Percentiles rank a stretch among this genome's conserved stretches.
Conservation (phyloP, 148 eudicot genomes). For the Vaccinium myrtillus region DNA sequence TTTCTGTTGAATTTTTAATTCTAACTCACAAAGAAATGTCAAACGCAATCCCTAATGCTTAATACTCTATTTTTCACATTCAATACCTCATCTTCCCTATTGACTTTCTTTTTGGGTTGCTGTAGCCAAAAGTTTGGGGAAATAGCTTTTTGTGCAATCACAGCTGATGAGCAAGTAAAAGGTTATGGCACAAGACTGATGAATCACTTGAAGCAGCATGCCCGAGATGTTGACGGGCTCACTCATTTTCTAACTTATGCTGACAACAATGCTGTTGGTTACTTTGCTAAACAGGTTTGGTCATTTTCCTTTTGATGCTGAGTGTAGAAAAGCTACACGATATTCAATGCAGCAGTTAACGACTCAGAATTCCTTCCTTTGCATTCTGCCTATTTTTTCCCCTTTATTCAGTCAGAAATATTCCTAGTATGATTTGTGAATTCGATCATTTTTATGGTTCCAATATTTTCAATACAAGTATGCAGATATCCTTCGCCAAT, state of each 20-base stretch:
- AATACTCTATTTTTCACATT: too few relatives aligned
- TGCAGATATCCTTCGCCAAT: too few relatives aligned
- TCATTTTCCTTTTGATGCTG: background rate
- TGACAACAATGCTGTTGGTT: constrained; percentile 99
- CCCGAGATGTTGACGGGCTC: constrained; percentile 91
- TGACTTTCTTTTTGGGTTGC: constrained; percentile 11
- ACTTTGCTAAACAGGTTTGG: constrained; percentile 86
- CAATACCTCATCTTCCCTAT: constrained; percentile 3
- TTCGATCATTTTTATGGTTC: background rate
- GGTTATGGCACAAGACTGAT: constrained; percentile 98
- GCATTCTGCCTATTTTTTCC: background rate
- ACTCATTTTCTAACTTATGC: constrained; percentile 98
- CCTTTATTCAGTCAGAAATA: too few relatives aligned
- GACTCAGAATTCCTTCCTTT: background rate
- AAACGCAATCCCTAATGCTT: background rate
- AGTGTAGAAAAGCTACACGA: background rate
- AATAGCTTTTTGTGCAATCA: constrained; percentile 96
- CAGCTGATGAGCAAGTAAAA: constrained; percentile 97
- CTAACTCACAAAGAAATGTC: background rate
- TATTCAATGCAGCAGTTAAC: background rate
- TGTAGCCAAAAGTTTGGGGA: constrained; percentile 96
- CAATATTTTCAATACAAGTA: background rate
- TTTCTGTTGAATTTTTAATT: background rate
- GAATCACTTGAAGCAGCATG: constrained; percentile 96
- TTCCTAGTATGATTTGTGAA: background rate